These are phyloP conservation scores for Dactylonectria macrodidyma DNA, from an alignment of 2,329 filamentous ascomycete genomes.

Conservation along the genomic window DNA sequence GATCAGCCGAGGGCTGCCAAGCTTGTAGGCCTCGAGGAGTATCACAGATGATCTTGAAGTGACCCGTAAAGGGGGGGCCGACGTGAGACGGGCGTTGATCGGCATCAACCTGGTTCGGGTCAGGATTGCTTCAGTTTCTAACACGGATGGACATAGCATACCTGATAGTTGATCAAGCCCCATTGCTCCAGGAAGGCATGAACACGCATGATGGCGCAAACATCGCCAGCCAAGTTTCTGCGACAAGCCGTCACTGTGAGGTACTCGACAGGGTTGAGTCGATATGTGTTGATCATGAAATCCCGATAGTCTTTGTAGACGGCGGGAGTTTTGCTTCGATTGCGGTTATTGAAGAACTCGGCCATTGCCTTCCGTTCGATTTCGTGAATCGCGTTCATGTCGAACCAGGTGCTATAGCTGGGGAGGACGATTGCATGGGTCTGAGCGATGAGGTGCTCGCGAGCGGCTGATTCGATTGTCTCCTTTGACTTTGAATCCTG, in stretches of 20 bases:
- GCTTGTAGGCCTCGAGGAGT: conserved; percentile 95
- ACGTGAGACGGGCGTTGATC: conserved; percentile 96
- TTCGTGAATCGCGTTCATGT: conserved; percentile 93
- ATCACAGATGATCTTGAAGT: conserved; percentile 96
- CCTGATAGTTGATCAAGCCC: conserved; percentile 99
- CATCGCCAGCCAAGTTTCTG: conserved; percentile 94
- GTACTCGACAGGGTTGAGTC: conserved; percentile 95
- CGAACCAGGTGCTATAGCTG: conserved; percentile 99
- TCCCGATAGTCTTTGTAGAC: conserved; percentile 99
- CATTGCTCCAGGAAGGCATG: conserved; percentile 98
- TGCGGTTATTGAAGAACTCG: conserved; percentile 98
- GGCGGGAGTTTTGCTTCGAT: conserved; percentile 96
- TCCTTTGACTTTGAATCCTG: conserved; percentile 82
- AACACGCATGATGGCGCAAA: conserved; percentile 99
- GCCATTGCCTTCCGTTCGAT: conserved; percentile 96
- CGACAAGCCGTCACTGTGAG: conserved; percentile 96
- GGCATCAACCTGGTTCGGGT: conserved; percentile 83
- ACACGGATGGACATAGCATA: conserved; percentile 68
- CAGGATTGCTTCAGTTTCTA: conserved; percentile 41
- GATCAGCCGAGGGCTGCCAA: conserved; percentile 90
- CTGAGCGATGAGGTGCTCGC: conserved; percentile 92
- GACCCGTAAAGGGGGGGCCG: conserved; percentile 95
- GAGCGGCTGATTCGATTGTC: conserved; percentile 86
- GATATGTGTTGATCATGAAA: conserved; percentile 99
- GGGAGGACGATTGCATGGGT: conserved; percentile 96